Conservation (phyloP, 2,329 filamentous ascomycete species). For the Lasiodiplodia hormozganensis region DNA sequence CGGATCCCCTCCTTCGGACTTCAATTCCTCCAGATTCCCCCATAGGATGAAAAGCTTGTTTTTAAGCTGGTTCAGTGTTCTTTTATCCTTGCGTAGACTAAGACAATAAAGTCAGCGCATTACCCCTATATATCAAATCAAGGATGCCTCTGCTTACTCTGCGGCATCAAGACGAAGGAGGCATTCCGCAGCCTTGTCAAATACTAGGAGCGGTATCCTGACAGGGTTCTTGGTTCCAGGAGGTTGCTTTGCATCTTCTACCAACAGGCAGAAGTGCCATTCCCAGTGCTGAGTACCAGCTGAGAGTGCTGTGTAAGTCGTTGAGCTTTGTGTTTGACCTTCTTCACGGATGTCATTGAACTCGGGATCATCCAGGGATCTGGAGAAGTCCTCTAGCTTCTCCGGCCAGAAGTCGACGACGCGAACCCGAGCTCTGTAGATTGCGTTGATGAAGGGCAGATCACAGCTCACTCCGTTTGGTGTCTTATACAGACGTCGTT, state of each 20-base stretch:
- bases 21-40: slow-evolving; percentile 82
- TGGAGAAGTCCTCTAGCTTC: slow-evolving; percentile 73
- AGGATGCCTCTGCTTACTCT: slow-evolving; percentile 53
- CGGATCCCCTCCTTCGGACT: slow-evolving; percentile 45
- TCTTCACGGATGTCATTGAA: slow-evolving; percentile 56
- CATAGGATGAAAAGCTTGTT: slow-evolving; percentile 80
- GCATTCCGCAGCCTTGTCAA: slow-evolving; percentile 63
- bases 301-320: slow-evolving; percentile 37
- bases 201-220: slow-evolving; percentile 72
- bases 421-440: slow-evolving; percentile 73
- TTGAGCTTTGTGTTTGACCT: slow-evolving; percentile 43
- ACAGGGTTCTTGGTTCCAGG: slow-evolving; percentile 43
- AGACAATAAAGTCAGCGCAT: slow-evolving; percentile 18
- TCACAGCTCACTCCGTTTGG: slow-evolving; percentile 48
- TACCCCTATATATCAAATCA: background rate
- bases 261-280: slow-evolving; percentile 81
- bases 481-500: slow-evolving; percentile 29
- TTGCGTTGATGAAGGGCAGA: slow-evolving; percentile 76
- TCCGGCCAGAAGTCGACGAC: slow-evolving; percentile 82
- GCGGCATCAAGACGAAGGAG: slow-evolving; percentile 63
- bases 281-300: slow-evolving; percentile 64
- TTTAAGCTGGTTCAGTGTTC: slow-evolving; percentile 61
- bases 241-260: slow-evolving; percentile 69
- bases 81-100: slow-evolving; percentile 64
- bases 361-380: slow-evolving; percentile 46